Base-by-base conservation (phyloP, 306 rosid species). In the Trichosanthes cucumerina region DNA sequence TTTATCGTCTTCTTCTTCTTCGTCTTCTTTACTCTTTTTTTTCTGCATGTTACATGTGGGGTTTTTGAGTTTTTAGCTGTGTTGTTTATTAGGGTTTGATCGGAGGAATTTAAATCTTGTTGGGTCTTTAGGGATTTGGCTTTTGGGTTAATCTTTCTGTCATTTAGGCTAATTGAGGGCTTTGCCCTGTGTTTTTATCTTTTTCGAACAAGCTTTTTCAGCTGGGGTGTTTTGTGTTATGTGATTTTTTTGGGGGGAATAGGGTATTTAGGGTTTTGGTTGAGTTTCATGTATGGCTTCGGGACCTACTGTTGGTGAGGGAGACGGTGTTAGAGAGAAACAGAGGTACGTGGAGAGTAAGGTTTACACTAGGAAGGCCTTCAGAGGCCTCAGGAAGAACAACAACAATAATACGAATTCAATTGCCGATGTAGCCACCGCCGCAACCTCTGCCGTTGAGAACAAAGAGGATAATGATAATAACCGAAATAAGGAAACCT, bases 231-330 rank as follows among this genome's bases (percentile, higher is more conserved):
- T 80, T 83, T 77, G 81, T 54, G 49, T 57, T 9, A 13, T 62
- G 31, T 31, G 7, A 21, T 14, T 41, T 23, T 80, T 9, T 47
- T 71, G 33, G 43, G n/a, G 64, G 15, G 39, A 63, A 28, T 38
- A 18, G 70, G 73, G 77, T 66, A 83, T 86, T 92, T 87, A 90
- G 97, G 95, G 91, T 90, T 86, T 85, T 96, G 82, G 80, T 78
- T 79, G 82, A 65, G 34, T 46, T 79, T 59, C 87, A 88, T 92
- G 93, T 85, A 94, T 94, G 98, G 96, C 96, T 89, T 92, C 97
- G 81, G 96, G 87, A 87, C 89, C 92, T 82, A 79, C 56, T 24
- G 89, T 81, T 75, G 98, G 83, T 56, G 93, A 84, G 82, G 89
- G 59, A 81, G 94, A 91, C 56, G 97, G 91, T 82, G 79, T 80